phyloP scores from a whole-genome alignment of 805 yeast species.

The Kodamaea laetipori region DNA sequence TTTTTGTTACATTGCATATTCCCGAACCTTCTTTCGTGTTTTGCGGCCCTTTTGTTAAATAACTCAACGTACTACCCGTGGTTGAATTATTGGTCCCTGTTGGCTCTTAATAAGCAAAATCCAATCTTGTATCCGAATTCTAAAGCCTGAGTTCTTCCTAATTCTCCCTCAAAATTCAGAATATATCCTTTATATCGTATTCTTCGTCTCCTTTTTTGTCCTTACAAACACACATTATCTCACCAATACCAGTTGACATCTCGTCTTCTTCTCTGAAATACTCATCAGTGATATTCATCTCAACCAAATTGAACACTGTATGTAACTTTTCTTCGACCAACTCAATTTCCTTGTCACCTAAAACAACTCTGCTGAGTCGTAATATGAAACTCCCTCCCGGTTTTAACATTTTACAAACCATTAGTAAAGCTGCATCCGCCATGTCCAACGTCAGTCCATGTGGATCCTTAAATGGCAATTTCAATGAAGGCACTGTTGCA shows the following conservation, averaged over 20 bases:
- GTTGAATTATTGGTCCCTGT: too few relatives aligned
- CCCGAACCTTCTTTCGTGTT: too few relatives aligned
- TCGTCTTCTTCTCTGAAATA: background rate
- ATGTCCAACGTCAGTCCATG: constrained; percentile 37
- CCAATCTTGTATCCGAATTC: too few relatives aligned
- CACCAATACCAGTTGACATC: constrained; percentile 16
- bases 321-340: constrained; percentile 26
- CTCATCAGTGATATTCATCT: constrained; percentile 17
- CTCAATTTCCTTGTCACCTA: constrained; percentile 31
- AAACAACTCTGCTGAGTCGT: constrained; percentile 28
- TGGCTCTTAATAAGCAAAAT: too few relatives aligned
- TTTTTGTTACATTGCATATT: too few relatives aligned
- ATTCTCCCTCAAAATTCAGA: background rate
- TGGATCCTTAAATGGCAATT: constrained; percentile 26
- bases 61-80: too few relatives aligned
- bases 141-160: too few relatives aligned
- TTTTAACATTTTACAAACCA: constrained; percentile 31
- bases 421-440: constrained; percentile 41
- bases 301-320: constrained; percentile 30
- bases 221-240: constrained; percentile 26
- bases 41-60: too few relatives aligned
- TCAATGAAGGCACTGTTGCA: constrained; percentile 28
- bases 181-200: constrained; percentile 11
- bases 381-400: constrained; percentile 36
- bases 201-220: constrained; percentile 23